Evolutionary conservation across 139 green algal species (phyloP), one percentile per base, ranked within the genome.

Genomic region (Pseudopediastrum boryanum): DNA sequence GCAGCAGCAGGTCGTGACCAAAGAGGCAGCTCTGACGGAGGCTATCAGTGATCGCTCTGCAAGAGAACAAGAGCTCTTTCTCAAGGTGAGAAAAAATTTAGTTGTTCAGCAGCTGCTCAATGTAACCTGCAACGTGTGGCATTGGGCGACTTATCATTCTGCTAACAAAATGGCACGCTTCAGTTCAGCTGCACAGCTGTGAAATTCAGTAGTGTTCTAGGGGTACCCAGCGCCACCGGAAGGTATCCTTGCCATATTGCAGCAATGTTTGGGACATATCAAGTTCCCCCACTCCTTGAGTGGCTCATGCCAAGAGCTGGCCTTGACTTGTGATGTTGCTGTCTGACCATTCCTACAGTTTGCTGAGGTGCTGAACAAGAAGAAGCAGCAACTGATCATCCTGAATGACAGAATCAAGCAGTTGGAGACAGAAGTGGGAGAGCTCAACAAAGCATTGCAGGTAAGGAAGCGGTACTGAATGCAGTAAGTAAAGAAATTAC

Each of bases 351-450:
- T 54, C 0, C 38, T 71, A 41, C 51, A 77, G 70, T 77, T 77
- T 77, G 51, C 70, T 2, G 51, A 68, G 50, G 16, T 77, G 33
- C 21, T 68, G 35, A 77, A 77, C 51, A 51, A 67, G 70, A 67
- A 77, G 70, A 56, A 51, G 6, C 23, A 44, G 31, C 62, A 25
- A 2, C 27, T 70, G 13, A 35, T 50, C 12, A 25, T 6, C 19
- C 33, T 48, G 23, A 43, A 5, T 70, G 48, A 64, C 8, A 21
- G 23, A n/a, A 50, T 65, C 16, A 23, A 44, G 16, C 25, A 64
- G 48, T 36, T 56, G 31, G 56, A 33, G 23, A 19, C 27, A 35
- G 38, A 59, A 23, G 35, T 76, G 46, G 38, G 64, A 50, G 50
- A 64, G 10, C 21, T 16, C 48, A 39, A 71, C 35, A 71, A 41